These are phyloP conservation scores for Aspergillus cristatus DNA, from an alignment of 495 filamentous ascomycete genomes.

Conservation along the genomic window DNA sequence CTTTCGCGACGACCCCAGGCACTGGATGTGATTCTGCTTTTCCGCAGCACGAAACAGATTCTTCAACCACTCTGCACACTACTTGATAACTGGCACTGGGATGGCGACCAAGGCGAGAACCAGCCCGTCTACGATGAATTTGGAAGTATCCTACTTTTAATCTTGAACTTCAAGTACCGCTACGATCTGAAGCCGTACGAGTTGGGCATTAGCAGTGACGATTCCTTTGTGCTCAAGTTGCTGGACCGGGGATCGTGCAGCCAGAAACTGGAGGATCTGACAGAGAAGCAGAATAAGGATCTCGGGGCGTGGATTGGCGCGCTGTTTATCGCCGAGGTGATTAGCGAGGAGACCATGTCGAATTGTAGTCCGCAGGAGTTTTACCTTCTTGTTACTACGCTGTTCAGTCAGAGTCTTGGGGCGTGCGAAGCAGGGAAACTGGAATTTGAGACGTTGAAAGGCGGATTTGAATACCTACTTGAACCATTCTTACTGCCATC, in stretches of 20 bases:
- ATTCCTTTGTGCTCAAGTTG: constrained; percentile 76
- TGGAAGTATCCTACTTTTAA: constrained; percentile 73
- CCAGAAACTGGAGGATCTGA: constrained; percentile 55
- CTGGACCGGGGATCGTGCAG: constrained; percentile 54
- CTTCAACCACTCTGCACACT: constrained; percentile 77
- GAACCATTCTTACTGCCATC: constrained; percentile 87
- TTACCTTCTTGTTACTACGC: constrained; percentile 78
- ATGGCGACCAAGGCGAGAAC: constrained; percentile 88
- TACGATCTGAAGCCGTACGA: constrained; percentile 65
- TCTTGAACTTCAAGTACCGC: constrained; percentile 75
- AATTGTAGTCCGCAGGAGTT: constrained; percentile 90
- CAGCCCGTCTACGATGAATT: constrained; percentile 98
- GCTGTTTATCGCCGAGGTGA: constrained; percentile 75
- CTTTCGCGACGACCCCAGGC: constrained; percentile 69
- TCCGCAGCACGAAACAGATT: constrained; percentile 64
- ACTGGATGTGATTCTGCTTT: constrained; percentile 79
- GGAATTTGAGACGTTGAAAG: constrained; percentile 72
- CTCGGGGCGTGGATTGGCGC: constrained; percentile 79
- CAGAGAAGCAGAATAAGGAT: constrained; percentile 64
- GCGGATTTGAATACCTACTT: constrained; percentile 82
- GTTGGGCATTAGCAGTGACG: constrained; percentile 47
- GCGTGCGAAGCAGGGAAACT: constrained; percentile 64
- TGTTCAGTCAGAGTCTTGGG: constrained; percentile 76
- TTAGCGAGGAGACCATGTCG: constrained; percentile 83
- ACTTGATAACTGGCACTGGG: constrained; percentile 83